phyloP scores from a whole-genome alignment of 1,284 basidiomycete species.

The Moesziomyces globuligerus region DNA sequence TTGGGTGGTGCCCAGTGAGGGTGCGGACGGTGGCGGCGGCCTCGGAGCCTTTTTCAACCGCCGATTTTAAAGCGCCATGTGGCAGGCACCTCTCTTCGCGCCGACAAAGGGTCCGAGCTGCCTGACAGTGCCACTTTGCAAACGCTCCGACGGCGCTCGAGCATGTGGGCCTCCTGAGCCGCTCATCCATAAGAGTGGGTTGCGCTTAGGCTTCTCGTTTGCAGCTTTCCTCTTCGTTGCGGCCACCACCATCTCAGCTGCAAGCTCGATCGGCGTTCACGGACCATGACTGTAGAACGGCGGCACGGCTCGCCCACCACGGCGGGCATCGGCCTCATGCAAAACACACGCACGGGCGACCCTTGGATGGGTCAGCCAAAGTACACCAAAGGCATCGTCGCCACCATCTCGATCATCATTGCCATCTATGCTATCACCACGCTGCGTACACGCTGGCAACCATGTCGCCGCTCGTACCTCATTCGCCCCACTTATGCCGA shows the following conservation, averaged over 20 bases:
- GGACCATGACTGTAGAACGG: conserved; percentile 14
- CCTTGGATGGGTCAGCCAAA: conserved; percentile 48
- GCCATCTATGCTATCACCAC: conserved; percentile 14
- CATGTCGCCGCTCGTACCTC: conserved; percentile 1
- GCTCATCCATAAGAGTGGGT: too few species aligned
- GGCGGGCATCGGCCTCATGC: conserved; percentile 32
- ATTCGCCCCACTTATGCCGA: too few species aligned
- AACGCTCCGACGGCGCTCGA: too few species aligned
- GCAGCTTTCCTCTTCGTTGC: too few species aligned
- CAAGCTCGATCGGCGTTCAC: not conserved
- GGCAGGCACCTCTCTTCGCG: conserved; percentile 5
- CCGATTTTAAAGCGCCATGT: conserved; percentile 6
- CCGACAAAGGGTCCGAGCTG: conserved; percentile 22
- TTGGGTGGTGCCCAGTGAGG: too few species aligned
- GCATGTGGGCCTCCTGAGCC: too few species aligned
- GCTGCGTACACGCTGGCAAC: conserved; percentile 15
- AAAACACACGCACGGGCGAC: conserved; percentile 37
- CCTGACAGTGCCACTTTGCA: not conserved
- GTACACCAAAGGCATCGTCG: conserved; percentile 42
- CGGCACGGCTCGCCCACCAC: conserved; percentile 32
- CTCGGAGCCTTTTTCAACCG: conserved; percentile 17
- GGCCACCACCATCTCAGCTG: conserved; percentile 1
- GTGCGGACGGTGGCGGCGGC: too few species aligned
- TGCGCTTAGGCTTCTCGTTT: too few species aligned
- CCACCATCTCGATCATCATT: conserved; percentile 34